phyloP scores from a whole-genome alignment of 768 basidiomycete species.

The Kockovaella imperatae region DNA sequence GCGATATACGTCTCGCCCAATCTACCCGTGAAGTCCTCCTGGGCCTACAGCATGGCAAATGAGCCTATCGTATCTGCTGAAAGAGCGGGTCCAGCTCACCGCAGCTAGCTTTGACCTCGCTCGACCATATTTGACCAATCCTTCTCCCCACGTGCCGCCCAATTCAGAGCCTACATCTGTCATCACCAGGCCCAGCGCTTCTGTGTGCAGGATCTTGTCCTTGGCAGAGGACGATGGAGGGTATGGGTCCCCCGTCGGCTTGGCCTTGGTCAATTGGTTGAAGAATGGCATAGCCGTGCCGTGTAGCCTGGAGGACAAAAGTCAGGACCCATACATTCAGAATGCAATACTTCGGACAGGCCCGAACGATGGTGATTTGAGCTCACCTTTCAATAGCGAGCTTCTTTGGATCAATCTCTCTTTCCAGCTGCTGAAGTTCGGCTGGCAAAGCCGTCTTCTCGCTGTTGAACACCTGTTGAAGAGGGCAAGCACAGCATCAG shows the following conservation, averaged over 20 bases:
- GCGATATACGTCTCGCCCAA: slow-evolving; percentile 66
- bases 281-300: slow-evolving; percentile 66
- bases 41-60: slow-evolving; percentile 41
- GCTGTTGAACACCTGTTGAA: slow-evolving; percentile 59
- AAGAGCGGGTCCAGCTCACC: slow-evolving; percentile 40
- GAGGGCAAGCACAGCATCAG: neutral
- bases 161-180: slow-evolving; percentile 75
- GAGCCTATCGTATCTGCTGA: neutral
- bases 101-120: slow-evolving; percentile 78
- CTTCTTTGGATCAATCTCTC: slow-evolving; percentile 71
- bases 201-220: slow-evolving; percentile 68
- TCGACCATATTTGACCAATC: slow-evolving; percentile 65
- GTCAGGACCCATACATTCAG: neutral
- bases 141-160: slow-evolving; percentile 61
- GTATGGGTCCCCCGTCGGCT: slow-evolving; percentile 51
- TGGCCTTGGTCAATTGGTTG: slow-evolving; percentile 65
- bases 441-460: slow-evolving; percentile 72
- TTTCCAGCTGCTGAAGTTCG: slow-evolving; percentile 72
- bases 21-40: slow-evolving; percentile 68
- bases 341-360: neutral
- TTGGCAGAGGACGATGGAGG: slow-evolving; percentile 50
- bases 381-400: slow-evolving; percentile 67
- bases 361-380: slow-evolving; percentile 1
- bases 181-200: slow-evolving; percentile 78
- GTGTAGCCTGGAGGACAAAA: slow-evolving; percentile 53